Evolutionary conservation across 345 rosid genomes (phyloP), one percentile per base, ranked within the genome.

Genomic region (Crucihimalaya himalaica): DNA sequence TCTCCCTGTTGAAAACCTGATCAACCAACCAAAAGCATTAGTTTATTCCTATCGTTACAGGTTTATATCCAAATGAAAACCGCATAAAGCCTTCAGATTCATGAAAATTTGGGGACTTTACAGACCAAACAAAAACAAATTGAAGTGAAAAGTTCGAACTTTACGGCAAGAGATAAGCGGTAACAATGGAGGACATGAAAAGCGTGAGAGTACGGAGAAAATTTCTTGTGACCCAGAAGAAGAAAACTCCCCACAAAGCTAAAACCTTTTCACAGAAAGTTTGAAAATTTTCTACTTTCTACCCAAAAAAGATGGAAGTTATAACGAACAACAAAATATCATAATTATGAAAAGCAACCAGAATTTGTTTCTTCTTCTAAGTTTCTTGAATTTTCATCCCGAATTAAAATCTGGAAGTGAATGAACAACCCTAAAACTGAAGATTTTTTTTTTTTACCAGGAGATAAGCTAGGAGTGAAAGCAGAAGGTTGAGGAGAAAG

Each of bases 401-500:
- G 57, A 50, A 32, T 43, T 2, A 15, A 42, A 45, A 42, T 68
- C 43, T 31, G 45, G 48, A 11, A 52, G 16, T 40, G 20, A 50
- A 40, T 10, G 4, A 35, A 0, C 31, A 42, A 64, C 57, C 59
- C 66, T 10, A 35, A 57, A 55, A 20, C 16, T 21, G 28, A 46
- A 15, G n/a, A n/a, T n/a, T n/a, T n/a, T n/a, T n/a, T n/a, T n/a
- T n/a, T n/a, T n/a, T n/a, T n/a, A 88, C 94, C 94, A 79, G 97
- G 97, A 80, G 94, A 84, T 25, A 85, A 75, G 34, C 80, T 75
- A 27, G 86, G 71, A 84, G 83, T 61, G 72, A 84, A 81, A 83
- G 85, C 29, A 56, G 88, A 80, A 58, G 84, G 79, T 9, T 85
- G 78, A 29, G 83, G 82, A 72, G 78, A 67, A 74, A 45, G 79